Base-by-base conservation (phyloP, 2,329 filamentous ascomycete genomes). In the Fusarium papillatum region DNA sequence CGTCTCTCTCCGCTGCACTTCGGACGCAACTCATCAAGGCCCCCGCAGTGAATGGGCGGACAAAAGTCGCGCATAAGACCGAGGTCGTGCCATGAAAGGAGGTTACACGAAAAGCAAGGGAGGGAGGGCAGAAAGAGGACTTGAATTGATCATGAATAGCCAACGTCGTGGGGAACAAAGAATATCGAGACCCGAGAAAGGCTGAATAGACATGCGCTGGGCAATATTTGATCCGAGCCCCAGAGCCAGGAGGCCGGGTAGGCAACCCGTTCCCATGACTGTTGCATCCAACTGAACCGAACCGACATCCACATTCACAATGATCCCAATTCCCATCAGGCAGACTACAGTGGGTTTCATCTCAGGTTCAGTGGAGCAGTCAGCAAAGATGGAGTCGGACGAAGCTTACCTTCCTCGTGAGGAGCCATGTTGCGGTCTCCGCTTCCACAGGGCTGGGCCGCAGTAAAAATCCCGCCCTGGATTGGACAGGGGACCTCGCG, bases 51-150 rank as follows among this genome's bases (percentile, higher is more conserved):
- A 43, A 60, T 62, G 66, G 61, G 60, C 31, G 39, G 16, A 38
- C 29, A 71, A 79, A 79, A 79, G 78, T 78, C 77, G 76, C 77
- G 76, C 78, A 79, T 75, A 59, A 73, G 72, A 64, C 72, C 61
- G 39, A 64, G 39, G 66, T 57, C 41, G 38, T 60, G 69, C 55
- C 63, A 57, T 61, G 66, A 31, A 34, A 61, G 72, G 36, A 59
- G 46, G 71, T 59, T 57, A 55, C 34, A 60, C 50, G 36, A 71
- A 50, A 36, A 36, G 68, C 38, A 73, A 73, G 63, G 48, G 69
- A 50, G 62, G 43, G 57, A 55, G 19, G 26, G 26, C 26, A 31
- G 50, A 31, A 55, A 16, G 13, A 22, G 13, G 29, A n/a, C 11
- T 55, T 34, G 50, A 31, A 68, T 66, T 68, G 66, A 63, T 39